phyloP scores from a whole-genome alignment of 768 basidiomycete genomes.

The Suillus weaverae region DNA sequence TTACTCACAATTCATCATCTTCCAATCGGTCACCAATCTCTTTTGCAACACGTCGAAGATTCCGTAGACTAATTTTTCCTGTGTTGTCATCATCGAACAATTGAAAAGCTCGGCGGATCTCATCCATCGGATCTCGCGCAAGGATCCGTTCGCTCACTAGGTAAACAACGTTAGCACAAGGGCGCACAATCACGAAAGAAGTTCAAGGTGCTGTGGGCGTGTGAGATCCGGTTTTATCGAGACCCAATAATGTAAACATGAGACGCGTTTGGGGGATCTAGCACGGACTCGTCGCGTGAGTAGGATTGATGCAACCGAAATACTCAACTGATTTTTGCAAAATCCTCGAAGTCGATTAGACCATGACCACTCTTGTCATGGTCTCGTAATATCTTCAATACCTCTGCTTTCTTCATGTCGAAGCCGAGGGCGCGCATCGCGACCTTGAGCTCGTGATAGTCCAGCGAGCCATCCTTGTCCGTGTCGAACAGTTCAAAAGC shows the following conservation, averaged over 20 bases:
- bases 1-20: conserved; percentile 91
- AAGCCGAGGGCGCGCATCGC: conserved; percentile 98
- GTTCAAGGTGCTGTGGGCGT: background rate
- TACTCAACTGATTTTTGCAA: conserved; percentile 86
- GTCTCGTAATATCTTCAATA: conserved; percentile 90
- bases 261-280: background rate
- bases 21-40: conserved; percentile 95
- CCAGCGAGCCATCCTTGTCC: conserved; percentile 94
- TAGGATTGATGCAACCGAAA: background rate
- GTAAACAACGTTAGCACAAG: conserved; percentile 21
- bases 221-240: background rate
- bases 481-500: conserved; percentile 99
- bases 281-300: background rate
- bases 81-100: conserved; percentile 96
- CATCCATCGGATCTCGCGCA: conserved; percentile 93
- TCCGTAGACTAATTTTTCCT: conserved; percentile 89
- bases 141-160: conserved; percentile 94
- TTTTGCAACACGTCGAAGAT: conserved; percentile 90
- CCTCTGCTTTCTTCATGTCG: conserved; percentile 98
- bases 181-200: background rate
- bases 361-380: conserved; percentile 82
- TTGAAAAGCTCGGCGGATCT: conserved; percentile 93
- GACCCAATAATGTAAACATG: background rate
- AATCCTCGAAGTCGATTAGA: conserved; percentile 91
- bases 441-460: conserved; percentile 99